Percentiles rank a stretch among this genome's conserved stretches.
These are phyloP conservation scores for Nakaseomyces bracarensis DNA, from an alignment of 1,139 yeast genomes.

Conservation along the genomic window DNA sequence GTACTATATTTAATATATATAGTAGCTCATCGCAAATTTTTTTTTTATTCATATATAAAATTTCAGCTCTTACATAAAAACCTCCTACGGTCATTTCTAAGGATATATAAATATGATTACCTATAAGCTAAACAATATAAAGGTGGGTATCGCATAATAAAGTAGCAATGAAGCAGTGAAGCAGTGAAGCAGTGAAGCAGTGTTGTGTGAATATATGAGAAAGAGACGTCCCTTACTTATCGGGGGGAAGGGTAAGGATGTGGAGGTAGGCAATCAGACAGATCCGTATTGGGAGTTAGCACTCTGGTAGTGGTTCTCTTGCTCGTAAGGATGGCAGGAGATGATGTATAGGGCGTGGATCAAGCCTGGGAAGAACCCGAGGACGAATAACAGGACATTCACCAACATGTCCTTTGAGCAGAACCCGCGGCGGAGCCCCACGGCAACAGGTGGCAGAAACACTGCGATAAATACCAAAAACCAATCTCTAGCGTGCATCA, in stretches of 20 bases:
- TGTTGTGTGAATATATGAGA: too few relatives aligned
- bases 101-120: background rate
- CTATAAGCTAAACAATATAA: too few relatives aligned
- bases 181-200: too few relatives aligned
- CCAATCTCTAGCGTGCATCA: slow-evolving; percentile 58
- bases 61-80: background rate
- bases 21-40: background rate
- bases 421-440: slow-evolving; percentile 66
- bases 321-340: slow-evolving; percentile 22
- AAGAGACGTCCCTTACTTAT: too few relatives aligned
- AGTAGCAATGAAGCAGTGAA: too few relatives aligned
- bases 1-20: background rate
- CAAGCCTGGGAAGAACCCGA: slow-evolving; percentile 79
- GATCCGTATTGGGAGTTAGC: slow-evolving; percentile 7
- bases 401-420: slow-evolving; percentile 49
- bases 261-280: background rate
- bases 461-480: slow-evolving; percentile 70
- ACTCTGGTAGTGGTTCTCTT: slow-evolving; percentile 9
- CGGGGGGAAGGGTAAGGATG: too few relatives aligned
- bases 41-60: background rate
- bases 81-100: background rate
- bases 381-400: slow-evolving; percentile 62
- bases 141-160: too few relatives aligned
- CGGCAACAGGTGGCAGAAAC: slow-evolving; percentile 78
- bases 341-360: slow-evolving; percentile 51